These are phyloP conservation scores for Trichoderma sp. DNA, from an alignment of 2,329 filamentous ascomycete species.

Conservation along the genomic window DNA sequence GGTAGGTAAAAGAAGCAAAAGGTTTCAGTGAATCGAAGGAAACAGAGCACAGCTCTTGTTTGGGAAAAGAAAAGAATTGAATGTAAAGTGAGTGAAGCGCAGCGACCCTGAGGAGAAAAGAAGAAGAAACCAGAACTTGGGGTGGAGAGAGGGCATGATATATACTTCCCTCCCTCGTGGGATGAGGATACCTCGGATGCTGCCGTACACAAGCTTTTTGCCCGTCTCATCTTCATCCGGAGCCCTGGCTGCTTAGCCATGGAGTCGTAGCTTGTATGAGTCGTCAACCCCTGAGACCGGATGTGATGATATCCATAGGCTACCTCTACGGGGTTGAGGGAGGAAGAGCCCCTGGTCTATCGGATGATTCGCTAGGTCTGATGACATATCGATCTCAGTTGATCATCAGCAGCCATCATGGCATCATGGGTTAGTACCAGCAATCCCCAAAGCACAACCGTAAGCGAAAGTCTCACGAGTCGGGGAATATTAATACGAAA, in stretches of 20 bases:
- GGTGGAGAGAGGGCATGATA: neutral
- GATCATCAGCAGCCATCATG: neutral
- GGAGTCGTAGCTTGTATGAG: neutral
- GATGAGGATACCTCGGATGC: conserved; percentile 1
- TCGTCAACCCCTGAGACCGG: conserved; percentile 24
- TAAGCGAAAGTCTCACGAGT: neutral
- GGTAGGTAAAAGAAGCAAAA: neutral
- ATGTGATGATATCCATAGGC: conserved; percentile 16
- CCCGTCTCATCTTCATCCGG: neutral
- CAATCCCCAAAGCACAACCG: neutral
- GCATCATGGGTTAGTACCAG: neutral
- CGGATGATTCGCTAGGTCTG: neutral
- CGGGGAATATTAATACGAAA: neutral
- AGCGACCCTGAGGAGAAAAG: conserved; percentile 18
- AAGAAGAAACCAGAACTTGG: neutral
- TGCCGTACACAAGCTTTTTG: conserved; percentile 7
- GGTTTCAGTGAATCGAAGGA: conserved; percentile 22
- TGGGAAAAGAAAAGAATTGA: conserved; percentile 23
- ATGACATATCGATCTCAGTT: neutral
- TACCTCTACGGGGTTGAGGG: neutral
- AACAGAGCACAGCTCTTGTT: conserved; percentile 33
- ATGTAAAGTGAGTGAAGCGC: conserved; percentile 14
- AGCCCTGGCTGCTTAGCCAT: neutral
- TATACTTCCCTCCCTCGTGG: conserved; percentile 1
- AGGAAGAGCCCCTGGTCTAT: neutral